Evolutionary conservation across 352 stramenopile species (phyloP).

Genomic region (Plasmopara muralis): DNA sequence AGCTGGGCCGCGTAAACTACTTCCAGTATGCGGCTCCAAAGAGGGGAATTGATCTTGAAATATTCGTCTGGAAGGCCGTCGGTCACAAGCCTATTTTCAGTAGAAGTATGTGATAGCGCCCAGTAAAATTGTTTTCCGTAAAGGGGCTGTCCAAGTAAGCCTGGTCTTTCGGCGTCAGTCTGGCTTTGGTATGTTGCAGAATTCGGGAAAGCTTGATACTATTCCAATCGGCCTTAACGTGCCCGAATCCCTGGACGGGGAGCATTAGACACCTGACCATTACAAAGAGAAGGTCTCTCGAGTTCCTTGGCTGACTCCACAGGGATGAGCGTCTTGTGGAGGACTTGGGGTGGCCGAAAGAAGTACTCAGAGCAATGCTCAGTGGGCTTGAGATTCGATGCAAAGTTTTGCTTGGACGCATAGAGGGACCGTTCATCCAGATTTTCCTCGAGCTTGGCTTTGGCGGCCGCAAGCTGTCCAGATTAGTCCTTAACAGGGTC

Average conservation of each 20-base stretch:
- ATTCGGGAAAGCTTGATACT: background rate
- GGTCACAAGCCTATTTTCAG: background rate
- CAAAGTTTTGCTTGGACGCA: too few relatives aligned
- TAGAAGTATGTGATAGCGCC: background rate
- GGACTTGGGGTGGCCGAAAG: too few relatives aligned
- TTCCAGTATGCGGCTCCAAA: background rate
- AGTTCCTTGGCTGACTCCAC: too few relatives aligned
- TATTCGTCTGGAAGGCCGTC: background rate
- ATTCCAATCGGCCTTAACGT: background rate
- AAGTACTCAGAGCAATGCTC: too few relatives aligned
- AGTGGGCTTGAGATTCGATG: too few relatives aligned
- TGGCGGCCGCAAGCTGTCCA: too few relatives aligned
- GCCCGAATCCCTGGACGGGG: background rate
- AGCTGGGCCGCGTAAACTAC: background rate
- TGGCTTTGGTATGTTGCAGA: background rate
- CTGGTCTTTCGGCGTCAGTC: background rate
- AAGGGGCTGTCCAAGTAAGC: background rate
- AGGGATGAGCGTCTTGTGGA: too few relatives aligned
- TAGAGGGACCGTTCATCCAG: too few relatives aligned
- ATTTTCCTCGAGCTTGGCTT: too few relatives aligned
- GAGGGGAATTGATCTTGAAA: background rate
- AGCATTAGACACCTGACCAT: background rate
- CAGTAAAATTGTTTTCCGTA: background rate
- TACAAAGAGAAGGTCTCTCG: background rate
- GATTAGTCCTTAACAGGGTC: too few relatives aligned